phyloP scores from a whole-genome alignment of 73 alveolate genomes.

The Blepharisma japonicum region DNA sequence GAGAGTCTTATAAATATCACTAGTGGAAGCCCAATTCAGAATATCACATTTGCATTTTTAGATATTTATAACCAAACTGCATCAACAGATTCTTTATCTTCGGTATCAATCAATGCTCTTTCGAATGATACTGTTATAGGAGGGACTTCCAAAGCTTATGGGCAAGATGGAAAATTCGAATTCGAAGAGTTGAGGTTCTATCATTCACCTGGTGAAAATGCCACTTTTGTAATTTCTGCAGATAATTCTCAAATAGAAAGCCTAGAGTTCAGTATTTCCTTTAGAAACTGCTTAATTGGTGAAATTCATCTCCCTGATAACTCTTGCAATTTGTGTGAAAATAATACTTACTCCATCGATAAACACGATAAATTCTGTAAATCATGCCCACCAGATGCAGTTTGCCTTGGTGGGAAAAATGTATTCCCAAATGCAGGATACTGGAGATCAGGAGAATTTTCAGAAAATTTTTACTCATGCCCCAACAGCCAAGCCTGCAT shows the following conservation, averaged over 20 bases:
- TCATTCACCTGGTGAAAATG: background rate
- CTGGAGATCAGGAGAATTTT: background rate
- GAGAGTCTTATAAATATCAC: background rate
- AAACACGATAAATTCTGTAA: background rate
- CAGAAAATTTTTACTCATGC: constrained; percentile 5
- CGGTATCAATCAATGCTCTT: background rate
- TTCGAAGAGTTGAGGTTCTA: background rate
- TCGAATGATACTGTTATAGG: background rate
- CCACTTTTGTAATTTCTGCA: background rate
- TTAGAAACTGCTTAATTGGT: constrained; percentile 10
- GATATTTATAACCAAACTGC: background rate
- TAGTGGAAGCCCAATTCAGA: background rate
- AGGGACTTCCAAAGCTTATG: background rate
- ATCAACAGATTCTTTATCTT: background rate
- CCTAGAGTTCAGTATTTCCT: background rate
- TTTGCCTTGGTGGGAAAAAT: background rate
- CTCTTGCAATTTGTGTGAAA: constrained; percentile 15
- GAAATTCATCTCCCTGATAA: background rate
- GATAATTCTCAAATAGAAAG: background rate
- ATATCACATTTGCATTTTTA: background rate
- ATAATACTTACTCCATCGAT: constrained; percentile 1
- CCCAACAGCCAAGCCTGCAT: constrained; percentile 1
- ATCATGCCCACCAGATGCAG: constrained; percentile 8
- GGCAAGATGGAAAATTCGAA: background rate
- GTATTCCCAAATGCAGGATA: constrained; percentile 14